phyloP scores from a whole-genome alignment of 164 flowering plant species.

The Magnolia officinalis region DNA sequence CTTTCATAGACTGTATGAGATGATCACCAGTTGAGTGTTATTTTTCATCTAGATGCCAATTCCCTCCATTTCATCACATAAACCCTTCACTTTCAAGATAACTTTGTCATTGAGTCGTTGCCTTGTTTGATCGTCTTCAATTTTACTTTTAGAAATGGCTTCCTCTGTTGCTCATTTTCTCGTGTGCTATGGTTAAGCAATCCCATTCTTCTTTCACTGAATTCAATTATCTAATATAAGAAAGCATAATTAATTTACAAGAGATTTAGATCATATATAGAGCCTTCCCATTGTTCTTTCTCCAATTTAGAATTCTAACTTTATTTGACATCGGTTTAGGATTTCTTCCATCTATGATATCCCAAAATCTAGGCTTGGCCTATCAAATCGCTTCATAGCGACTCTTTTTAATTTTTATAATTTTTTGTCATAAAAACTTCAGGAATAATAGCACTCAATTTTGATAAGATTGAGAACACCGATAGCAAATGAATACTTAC shows the following conservation, averaged over 20 bases:
- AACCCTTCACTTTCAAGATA: no score
- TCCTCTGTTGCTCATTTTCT: background rate
- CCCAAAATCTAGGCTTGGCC: background rate
- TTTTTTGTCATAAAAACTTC: background rate
- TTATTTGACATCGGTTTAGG: background rate
- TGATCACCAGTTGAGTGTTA: background rate
- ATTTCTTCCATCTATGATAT: background rate
- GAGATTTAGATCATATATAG: background rate
- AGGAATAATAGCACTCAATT: background rate
- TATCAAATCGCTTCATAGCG: background rate
- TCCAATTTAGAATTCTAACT: background rate
- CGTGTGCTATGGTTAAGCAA: background rate
- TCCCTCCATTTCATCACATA: background rate
- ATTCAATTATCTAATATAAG: background rate
- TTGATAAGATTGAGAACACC: background rate
- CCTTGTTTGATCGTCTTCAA: background rate
- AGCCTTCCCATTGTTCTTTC: background rate
- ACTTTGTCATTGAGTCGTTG: background rate
- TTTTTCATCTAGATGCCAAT: background rate
- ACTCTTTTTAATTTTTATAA: background rate
- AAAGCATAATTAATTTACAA: background rate
- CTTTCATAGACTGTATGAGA: no score
- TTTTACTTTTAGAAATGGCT: slow-evolving; percentile 1
- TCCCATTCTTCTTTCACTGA: slow-evolving; percentile 3
- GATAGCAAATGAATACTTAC: no score